Evolutionary conservation across 768 basidiomycete genomes (phyloP).

Genomic region (Gymnopilus dilepis): DNA sequence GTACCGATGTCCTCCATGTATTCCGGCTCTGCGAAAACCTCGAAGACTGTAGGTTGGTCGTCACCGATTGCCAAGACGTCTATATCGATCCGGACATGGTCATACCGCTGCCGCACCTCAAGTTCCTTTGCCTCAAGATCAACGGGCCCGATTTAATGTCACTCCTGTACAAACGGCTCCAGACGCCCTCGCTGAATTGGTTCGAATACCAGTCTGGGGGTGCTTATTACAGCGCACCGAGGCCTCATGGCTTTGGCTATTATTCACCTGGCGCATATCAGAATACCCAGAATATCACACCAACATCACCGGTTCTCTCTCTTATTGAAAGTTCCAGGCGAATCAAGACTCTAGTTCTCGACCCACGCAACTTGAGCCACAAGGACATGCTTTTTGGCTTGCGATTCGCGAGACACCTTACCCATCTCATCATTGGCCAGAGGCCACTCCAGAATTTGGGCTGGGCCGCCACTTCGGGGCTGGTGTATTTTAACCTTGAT

Average conservation of each 20-base stretch:
- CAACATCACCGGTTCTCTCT: not conserved
- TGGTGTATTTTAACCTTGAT: not conserved
- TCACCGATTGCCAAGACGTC: not conserved
- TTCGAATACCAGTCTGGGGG: not conserved
- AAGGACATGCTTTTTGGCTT: not conserved
- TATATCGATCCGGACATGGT: not conserved
- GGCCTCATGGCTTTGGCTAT: not conserved
- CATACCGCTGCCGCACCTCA: not conserved
- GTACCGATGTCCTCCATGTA: not conserved
- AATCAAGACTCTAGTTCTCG: not conserved
- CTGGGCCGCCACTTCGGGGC: not conserved
- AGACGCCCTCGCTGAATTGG: not conserved
- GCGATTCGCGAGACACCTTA: not conserved
- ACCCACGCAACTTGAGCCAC: not conserved
- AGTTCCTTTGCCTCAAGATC: not conserved
- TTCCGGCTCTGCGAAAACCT: not conserved
- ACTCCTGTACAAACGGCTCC: not conserved
- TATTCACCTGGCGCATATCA: not conserved
- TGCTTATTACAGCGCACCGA: not conserved
- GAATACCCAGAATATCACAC: not conserved
- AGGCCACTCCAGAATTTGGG: not conserved
- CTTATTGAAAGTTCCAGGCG: not conserved
- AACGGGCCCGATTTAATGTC: not conserved
- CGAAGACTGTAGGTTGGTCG: not conserved
- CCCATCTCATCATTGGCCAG: not conserved